These are phyloP conservation scores for Fusarium paranaense DNA, from an alignment of 2,329 filamentous ascomycete genomes.

Conservation along the genomic window DNA sequence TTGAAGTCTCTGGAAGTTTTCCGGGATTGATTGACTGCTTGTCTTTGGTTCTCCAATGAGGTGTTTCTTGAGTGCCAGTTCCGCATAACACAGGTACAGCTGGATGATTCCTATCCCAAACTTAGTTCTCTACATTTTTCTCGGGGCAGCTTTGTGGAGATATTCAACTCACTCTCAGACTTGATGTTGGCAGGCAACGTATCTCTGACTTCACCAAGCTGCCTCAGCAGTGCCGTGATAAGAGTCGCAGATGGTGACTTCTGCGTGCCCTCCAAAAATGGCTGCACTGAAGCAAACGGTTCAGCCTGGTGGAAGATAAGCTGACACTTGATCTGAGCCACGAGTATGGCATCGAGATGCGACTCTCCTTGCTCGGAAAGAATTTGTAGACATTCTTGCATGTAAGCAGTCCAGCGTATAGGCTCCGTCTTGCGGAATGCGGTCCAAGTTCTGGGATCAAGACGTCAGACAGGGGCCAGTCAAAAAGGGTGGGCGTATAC, in stretches of 20 bases:
- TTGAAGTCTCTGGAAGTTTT: constrained; percentile 12
- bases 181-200: neutral
- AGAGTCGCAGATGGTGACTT: neutral
- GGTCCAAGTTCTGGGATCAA: constrained; percentile 39
- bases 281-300: neutral
- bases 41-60: neutral
- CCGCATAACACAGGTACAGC: constrained; percentile 11
- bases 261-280: neutral
- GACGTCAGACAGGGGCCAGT: neutral
- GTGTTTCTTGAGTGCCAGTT: constrained; percentile 22
- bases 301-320: constrained; percentile 17
- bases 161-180: constrained; percentile 1
- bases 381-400: constrained; percentile 64
- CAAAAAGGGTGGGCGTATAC: neutral
- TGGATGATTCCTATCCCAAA: neutral
- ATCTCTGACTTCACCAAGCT: constrained; percentile 8
- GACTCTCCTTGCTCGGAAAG: constrained; percentile 46
- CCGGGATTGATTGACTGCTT: neutral
- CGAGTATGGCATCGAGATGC: constrained; percentile 8
- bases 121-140: neutral
- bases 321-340: constrained; percentile 25
- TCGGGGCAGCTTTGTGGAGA: no score
- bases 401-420: constrained; percentile 64
- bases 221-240: constrained; percentile 1
- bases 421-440: constrained; percentile 49